phyloP scores from a whole-genome alignment of 2,329 filamentous ascomycete genomes.

The Leptographium flavum region DNA sequence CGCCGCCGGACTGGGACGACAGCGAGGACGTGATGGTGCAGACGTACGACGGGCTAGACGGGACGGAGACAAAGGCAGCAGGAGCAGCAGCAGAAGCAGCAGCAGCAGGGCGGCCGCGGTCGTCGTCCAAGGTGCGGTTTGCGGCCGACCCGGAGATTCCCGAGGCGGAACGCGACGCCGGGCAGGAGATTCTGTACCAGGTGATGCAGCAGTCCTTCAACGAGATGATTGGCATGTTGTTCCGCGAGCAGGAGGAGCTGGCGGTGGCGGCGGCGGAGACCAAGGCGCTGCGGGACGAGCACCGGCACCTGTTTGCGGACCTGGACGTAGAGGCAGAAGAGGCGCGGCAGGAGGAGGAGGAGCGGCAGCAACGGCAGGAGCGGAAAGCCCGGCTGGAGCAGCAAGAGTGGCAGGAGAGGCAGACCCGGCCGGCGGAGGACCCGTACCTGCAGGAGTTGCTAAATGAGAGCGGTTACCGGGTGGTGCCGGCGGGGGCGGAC shows the following conservation, averaged over 20 bases:
- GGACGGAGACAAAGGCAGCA: no score
- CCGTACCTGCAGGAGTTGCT: conserved; percentile 26
- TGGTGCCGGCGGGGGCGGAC: background rate
- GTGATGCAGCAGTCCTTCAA: conserved; percentile 88
- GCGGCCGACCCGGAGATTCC: conserved; percentile 69
- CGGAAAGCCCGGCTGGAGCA: background rate
- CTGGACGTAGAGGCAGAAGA: conserved; percentile 19
- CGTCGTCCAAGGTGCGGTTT: conserved; percentile 70
- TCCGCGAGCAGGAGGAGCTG: conserved; percentile 65
- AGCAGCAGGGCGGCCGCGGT: conserved; percentile 39
- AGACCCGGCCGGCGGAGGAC: conserved; percentile 8
- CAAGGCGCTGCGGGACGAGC: conserved; percentile 43
- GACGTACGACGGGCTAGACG: no score
- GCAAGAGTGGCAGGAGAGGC: background rate
- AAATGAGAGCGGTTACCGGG: conserved; percentile 26
- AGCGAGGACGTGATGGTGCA: conserved; percentile 40
- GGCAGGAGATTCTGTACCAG: conserved; percentile 81
- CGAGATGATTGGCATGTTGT: conserved; percentile 76
- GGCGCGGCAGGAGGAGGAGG: conserved; percentile 5
- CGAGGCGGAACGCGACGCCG: conserved; percentile 66
- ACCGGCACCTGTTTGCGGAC: conserved; percentile 31
- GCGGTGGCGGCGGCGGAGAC: conserved; percentile 55
- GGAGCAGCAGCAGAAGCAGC: no score
- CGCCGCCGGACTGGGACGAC: conserved; percentile 48
- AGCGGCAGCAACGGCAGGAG: background rate